Percentiles rank a stretch among this genome's conserved stretches.
Evolutionary conservation across 345 rosid genomes (phyloP).

Genomic region (Odontarrhena argentea): DNA sequence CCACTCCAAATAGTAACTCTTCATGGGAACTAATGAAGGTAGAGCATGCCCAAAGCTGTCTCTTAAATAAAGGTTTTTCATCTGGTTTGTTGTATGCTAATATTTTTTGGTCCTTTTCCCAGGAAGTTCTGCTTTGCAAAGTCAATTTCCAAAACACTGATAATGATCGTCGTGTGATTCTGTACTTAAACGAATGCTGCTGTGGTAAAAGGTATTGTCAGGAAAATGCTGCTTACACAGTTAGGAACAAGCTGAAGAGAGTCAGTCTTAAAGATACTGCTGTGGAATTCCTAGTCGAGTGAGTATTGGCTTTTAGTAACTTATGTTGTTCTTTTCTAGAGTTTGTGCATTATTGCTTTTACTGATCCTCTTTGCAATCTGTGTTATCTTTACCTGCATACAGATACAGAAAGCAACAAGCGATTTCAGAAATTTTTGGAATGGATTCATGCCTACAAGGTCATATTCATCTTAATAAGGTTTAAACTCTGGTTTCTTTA

Average conservation of each 20-base stretch:
- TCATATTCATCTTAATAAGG: slow-evolving; percentile 82
- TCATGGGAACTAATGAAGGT: slow-evolving; percentile 99
- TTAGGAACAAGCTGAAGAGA: slow-evolving; percentile 75
- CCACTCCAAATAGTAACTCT: slow-evolving; percentile 79
- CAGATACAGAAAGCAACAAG: slow-evolving; percentile 63
- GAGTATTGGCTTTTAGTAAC: slow-evolving; percentile 42
- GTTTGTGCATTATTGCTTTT: slow-evolving; percentile 11
- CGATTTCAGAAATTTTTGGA: slow-evolving; percentile 48
- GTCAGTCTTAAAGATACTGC: slow-evolving; percentile 78
- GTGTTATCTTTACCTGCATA: slow-evolving; percentile 26
- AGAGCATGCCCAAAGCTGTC: slow-evolving; percentile 17
- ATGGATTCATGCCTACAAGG: slow-evolving; percentile 67
- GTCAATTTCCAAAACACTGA: slow-evolving; percentile 71
- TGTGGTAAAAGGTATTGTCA: slow-evolving; percentile 81
- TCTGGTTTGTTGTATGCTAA: slow-evolving; percentile 18
- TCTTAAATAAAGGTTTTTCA: slow-evolving; percentile 8
- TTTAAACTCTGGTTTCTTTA: slow-evolving; percentile 36
- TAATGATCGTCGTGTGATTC: slow-evolving; percentile 70
- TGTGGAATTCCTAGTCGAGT: slow-evolving; percentile 72
- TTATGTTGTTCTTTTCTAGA: slow-evolving; percentile 15
- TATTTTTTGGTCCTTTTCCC: slow-evolving; percentile 32
- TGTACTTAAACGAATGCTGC: slow-evolving; percentile 66
- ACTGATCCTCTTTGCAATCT: slow-evolving; percentile 20
- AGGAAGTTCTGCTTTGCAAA: slow-evolving; percentile 90
- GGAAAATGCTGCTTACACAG: slow-evolving; percentile 69